Evolutionary conservation across 352 stramenopile species (phyloP), one percentile per base, ranked within the genome.

Genomic region (Phytophthora vignae): DNA sequence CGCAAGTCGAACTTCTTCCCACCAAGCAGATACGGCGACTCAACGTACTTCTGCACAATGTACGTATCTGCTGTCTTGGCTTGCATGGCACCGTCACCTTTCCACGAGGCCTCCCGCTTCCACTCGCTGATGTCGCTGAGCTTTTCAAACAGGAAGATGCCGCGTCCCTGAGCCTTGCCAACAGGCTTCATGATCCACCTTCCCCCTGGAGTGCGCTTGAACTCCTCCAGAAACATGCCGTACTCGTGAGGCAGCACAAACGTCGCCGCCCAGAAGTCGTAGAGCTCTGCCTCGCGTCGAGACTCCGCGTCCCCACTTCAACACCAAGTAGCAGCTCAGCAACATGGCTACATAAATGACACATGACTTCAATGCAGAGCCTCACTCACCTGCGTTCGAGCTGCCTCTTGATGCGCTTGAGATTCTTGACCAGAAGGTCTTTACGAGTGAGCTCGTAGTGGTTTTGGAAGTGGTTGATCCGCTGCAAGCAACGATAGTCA

Each of bases 131-230:
- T 97, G 40, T 98, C 83, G 58, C 77, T 94, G 3, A 97, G 78
- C 64, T 95, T 94, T 9, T 87, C 91, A 60, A 98, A 94, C 17
- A 98, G 67, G 71, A 98, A 98, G 63, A 98, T 98, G 27, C 90
- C 91, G 14, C 82, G 72, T 3, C 82, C 78, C 64, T 89, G 82
- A 17, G 87, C 84, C 48, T 88, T 93, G 6, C 94, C 94, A 15
- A 98, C 93, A 10, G 94, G 94, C 64, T 98, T 98, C 94, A 98
- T 98, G 67, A 98, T 98, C 94, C 94, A 98, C 21, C 92, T 82
- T 0, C 79, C 84, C 55, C 87, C 81, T 9, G 82, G 64, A n/a
- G 78, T 78, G 2, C 79, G 71, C 53, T 90, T 90, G 71, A 90
- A 92, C 27, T 87, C 81, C 63, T 93, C 86, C 8, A 90, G 48